Evolutionary conservation across 2,329 filamentous ascomycete species (phyloP).

Genomic region (Talaromyces sp.): DNA sequence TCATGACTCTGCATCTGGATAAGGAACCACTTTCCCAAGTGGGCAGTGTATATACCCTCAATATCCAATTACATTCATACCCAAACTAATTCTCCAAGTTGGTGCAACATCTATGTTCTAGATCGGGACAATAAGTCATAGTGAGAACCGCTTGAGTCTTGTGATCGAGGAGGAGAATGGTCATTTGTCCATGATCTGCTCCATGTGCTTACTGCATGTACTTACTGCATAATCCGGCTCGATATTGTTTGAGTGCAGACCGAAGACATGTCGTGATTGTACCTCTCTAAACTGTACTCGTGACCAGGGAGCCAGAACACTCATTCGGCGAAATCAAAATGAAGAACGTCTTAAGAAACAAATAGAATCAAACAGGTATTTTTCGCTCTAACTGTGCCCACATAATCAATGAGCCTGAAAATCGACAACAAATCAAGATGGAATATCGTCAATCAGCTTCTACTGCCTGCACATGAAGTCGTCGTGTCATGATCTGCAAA

Average conservation of each 20-base stretch:
- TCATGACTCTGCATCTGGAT: slow-evolving; percentile 1
- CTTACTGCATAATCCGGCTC: background rate
- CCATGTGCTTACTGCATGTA: no score
- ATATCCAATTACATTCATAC: background rate
- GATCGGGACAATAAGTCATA: background rate
- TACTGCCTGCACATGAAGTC: background rate
- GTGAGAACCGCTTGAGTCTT: background rate
- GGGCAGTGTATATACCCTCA: background rate
- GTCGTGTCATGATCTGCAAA: background rate
- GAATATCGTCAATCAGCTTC: background rate
- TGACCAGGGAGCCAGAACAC: background rate
- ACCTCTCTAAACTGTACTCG: background rate
- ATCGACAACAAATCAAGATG: no score
- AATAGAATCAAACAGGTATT: no score
- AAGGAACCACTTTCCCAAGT: background rate
- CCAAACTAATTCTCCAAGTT: background rate
- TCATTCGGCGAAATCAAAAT: background rate
- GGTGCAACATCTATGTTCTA: background rate
- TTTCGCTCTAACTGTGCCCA: no score
- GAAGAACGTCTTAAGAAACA: background rate
- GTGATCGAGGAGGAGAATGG: background rate
- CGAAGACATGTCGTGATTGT: background rate
- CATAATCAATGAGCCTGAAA: no score
- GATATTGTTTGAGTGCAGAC: background rate
- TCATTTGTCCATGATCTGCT: background rate